Evolutionary conservation across 2,329 filamentous ascomycete genomes (phyloP).

Genomic region (Fusarium robinianum): DNA sequence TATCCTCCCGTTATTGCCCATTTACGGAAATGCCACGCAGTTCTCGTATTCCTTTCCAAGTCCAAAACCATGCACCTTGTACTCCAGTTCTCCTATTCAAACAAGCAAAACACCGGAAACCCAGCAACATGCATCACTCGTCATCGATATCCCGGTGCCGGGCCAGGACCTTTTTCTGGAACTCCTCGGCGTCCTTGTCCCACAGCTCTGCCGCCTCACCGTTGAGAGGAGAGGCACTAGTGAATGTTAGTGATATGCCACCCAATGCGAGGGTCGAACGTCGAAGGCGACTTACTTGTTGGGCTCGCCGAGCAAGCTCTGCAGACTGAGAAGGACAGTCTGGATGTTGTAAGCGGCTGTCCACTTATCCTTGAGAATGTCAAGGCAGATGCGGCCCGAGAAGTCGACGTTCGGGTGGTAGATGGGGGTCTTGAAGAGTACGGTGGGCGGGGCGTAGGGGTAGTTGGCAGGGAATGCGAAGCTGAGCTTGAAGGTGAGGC

Average conservation of each 20-base stretch:
- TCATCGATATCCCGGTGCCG: conserved; percentile 69
- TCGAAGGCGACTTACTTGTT: conserved; percentile 80
- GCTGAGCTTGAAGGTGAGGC: conserved; percentile 86
- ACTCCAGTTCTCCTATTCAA: conserved; percentile 50
- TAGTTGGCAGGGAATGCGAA: conserved; percentile 93
- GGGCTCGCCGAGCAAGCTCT: conserved; percentile 93
- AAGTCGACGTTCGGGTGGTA: conserved; percentile 99
- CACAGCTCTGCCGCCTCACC: conserved; percentile 95
- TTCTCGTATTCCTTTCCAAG: conserved; percentile 41
- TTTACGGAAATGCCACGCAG: conserved; percentile 39
- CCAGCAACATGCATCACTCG: conserved; percentile 48
- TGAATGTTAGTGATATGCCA: conserved; percentile 23
- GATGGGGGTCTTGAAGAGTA: conserved; percentile 97
- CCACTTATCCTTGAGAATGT: conserved; percentile 99
- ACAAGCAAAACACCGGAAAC: conserved; percentile 27
- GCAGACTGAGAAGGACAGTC: conserved; percentile 88
- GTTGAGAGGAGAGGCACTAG: conserved; percentile 88
- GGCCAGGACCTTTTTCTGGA: conserved; percentile 74
- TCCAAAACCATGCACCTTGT: conserved; percentile 40
- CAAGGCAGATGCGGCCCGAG: conserved; percentile 92
- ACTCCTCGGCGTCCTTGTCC: conserved; percentile 86
- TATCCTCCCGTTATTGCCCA: conserved; percentile 24
- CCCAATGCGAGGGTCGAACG: background rate
- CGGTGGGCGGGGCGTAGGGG: conserved; percentile 86
- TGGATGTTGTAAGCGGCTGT: conserved; percentile 97